Percentiles rank a stretch among this genome's conserved stretches.
Conservation (phyloP, 768 basidiomycete genomes). For the Collybiopsis luxurians region DNA sequence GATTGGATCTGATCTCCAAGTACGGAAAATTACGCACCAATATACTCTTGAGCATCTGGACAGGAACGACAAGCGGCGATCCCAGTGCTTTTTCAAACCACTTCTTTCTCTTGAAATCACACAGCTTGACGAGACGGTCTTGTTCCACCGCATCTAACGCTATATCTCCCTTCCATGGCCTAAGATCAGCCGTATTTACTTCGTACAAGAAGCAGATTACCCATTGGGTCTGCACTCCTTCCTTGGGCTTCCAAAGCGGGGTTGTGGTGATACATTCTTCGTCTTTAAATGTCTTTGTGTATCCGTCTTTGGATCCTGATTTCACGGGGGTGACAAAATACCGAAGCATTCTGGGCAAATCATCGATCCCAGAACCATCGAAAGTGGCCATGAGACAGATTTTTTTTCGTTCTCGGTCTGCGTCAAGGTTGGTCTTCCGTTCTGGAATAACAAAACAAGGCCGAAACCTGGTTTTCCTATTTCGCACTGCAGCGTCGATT, state of each 20-base stretch:
- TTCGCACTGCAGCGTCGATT: not conserved
- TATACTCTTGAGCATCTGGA: too few species aligned
- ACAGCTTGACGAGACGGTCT: not conserved
- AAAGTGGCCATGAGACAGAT: not conserved
- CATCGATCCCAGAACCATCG: not conserved
- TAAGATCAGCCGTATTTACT: not conserved
- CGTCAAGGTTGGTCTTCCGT: too few species aligned
- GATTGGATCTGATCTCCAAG: too few species aligned
- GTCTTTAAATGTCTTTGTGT: not conserved
- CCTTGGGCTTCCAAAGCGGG: not conserved
- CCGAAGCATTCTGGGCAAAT: not conserved
- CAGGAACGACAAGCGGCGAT: too few species aligned
- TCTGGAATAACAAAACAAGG: too few species aligned
- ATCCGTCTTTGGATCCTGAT: not conserved
- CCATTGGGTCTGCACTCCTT: not conserved
- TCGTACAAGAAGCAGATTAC: not conserved
- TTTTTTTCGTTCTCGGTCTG: too few species aligned
- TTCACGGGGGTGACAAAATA: not conserved
- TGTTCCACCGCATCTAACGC: not conserved
- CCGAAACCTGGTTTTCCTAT: not conserved
- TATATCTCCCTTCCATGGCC: not conserved
- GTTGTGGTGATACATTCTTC: not conserved
- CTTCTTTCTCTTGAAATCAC: not conserved
- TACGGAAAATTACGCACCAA: too few species aligned
- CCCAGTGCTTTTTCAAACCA: not conserved